Percentiles rank a stretch among this genome's conserved stretches.
Conservation (phyloP, 2,329 filamentous ascomycete species). For the Alternaria arbusti region DNA sequence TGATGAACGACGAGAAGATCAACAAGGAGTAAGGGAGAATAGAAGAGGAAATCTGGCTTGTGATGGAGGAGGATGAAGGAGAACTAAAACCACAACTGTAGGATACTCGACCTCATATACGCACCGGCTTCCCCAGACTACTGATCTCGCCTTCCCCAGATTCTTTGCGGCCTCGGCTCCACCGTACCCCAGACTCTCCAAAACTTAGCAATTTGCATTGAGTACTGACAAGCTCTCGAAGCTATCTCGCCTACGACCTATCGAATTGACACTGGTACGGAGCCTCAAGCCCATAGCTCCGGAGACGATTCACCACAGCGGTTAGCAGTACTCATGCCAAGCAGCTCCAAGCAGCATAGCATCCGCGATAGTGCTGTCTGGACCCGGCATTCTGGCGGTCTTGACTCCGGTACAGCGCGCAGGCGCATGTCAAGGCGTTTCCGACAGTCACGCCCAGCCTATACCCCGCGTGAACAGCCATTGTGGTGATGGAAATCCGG, state of each 20-base stretch:
- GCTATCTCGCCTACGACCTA: not conserved
- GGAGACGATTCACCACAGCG: conserved; percentile 2
- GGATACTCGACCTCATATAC: conserved; percentile 14
- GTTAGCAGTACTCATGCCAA: conserved; percentile 2
- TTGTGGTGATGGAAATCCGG: not conserved
- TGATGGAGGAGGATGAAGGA: not conserved
- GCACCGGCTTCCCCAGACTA: not conserved
- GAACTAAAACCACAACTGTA: not conserved
- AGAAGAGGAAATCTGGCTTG: not conserved
- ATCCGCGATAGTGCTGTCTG: not conserved
- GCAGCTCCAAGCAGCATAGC: not conserved
- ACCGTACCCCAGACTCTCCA: conserved; percentile 18
- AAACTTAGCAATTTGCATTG: not conserved
- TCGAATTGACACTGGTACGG: not conserved
- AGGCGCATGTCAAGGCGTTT: not conserved
- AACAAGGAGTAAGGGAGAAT: not conserved
- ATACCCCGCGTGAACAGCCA: conserved; percentile 10
- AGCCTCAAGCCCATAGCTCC: conserved; percentile 6
- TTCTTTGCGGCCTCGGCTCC: conserved; percentile 8
- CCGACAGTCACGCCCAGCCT: not conserved
- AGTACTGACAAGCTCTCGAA: not conserved
- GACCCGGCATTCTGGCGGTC: conserved; percentile 4
- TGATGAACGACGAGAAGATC: not conserved
- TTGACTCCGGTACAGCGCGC: conserved; percentile 2
- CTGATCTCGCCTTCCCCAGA: conserved; percentile 17